These are phyloP conservation scores for Abrus pulchellus DNA, from an alignment of 306 rosid species.

Conservation along the genomic window DNA sequence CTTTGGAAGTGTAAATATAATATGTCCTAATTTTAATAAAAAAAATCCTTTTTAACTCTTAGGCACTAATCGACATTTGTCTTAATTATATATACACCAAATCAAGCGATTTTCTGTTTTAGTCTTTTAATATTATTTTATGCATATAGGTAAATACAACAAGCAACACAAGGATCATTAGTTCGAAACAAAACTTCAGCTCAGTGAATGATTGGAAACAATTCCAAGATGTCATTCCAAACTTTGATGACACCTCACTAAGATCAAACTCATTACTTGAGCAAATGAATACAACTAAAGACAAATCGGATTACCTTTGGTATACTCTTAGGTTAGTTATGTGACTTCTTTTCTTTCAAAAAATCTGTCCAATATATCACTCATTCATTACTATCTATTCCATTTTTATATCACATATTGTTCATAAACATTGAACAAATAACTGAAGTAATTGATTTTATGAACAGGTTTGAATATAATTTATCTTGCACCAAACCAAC, in stretches of 20 bases:
- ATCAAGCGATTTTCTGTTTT: neutral
- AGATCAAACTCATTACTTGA: conserved; percentile 67
- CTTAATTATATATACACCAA: neutral
- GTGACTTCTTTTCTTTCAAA: conserved; percentile 5
- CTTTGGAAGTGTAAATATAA: too few relatives aligned
- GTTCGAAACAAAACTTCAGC: conserved; percentile 51
- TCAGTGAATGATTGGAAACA: conserved; percentile 63
- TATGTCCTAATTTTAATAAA: too few relatives aligned
- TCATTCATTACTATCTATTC: conserved; percentile 4
- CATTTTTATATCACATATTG: neutral
- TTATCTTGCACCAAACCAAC: conserved; percentile 62
- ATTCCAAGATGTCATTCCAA: conserved; percentile 59
- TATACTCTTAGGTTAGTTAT: conserved; percentile 64
- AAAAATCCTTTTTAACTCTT: too few relatives aligned
- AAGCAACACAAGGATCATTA: conserved; percentile 57
- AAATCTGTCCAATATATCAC: neutral
- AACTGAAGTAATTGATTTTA: conserved; percentile 20
- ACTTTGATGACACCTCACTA: conserved; percentile 54
- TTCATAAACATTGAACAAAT: conserved; percentile 27
- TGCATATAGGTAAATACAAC: conserved; percentile 54
- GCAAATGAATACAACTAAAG: conserved; percentile 78
- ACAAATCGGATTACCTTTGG: conserved; percentile 81
- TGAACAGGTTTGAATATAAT: conserved; percentile 63
- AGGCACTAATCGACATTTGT: too few relatives aligned
- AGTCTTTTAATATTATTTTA: neutral